Base-by-base conservation (phyloP, 352 stramenopile species). In the Saprolegnia diclina region DNA sequence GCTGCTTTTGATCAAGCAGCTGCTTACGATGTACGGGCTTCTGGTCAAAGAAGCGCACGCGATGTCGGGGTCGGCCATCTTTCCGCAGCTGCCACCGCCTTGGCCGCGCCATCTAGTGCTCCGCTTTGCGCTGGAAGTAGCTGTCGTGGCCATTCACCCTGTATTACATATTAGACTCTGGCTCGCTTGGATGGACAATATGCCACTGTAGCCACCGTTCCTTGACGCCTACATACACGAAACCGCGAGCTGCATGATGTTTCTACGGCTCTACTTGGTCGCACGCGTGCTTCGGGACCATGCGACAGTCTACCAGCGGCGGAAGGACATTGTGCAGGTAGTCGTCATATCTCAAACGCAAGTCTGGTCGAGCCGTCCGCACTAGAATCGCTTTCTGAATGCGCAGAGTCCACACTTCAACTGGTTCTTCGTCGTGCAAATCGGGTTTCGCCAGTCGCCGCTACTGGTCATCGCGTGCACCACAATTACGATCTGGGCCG, bases 221-320 rank as follows among this genome's bases (percentile, higher is more conserved):
- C 53, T 61, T 3, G 53, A 61, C 9, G 53, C 3, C 5, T 21
- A 37, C 11, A 14, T 61, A 3, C 53, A 61, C 53, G 19, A 61
- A 42, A 24, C 22, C 5, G 53, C 53, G 53, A 42, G 19, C 13
- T 61, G 53, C 53, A 14, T 61, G 19, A 61, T 61, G 53, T 61
- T 61, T 61, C 19, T 19, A 16, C 53, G 53, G 13, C 26, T 61
- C 1, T 61, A 61, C 53, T 14, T 61, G 6, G 24, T 40, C 14
- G 22, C 22, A 5, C 53, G 53, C 24, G 53, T 61, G 19, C 4
- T 37, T 24, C 53, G 53, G 1, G 53, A 61, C 29, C 26, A 61
- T 22, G 22, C 53, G 10, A 24, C 21, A 1, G 29, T 61, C 9
- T 61, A 37, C 35, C 21, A 42, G 19, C 53, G 16, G 26, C 53